A percentile compares a stretch with the other conserved stretches of the same genome.
Evolutionary conservation across 305 asterid species (phyloP).

Genomic region (Solanum hybrid): DNA sequence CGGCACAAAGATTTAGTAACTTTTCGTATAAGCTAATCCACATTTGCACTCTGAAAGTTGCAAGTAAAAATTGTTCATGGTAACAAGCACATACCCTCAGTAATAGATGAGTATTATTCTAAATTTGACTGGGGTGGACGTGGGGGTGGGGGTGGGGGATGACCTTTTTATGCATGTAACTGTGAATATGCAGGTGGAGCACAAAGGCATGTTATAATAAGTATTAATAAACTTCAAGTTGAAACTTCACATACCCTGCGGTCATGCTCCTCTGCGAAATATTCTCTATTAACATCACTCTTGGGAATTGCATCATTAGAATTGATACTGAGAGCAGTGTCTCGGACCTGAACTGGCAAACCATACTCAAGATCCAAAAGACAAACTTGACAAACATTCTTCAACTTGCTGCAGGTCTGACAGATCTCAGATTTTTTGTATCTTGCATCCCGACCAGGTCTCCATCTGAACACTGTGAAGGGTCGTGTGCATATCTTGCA

Average conservation of each 20-base stretch:
- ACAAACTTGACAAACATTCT: constrained; percentile 96
- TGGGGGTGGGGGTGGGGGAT: neutral
- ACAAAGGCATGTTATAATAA: neutral
- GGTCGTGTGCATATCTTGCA: constrained; percentile 97
- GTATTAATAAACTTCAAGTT: neutral
- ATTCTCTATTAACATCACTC: constrained; percentile 91
- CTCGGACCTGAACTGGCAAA: constrained; percentile 94
- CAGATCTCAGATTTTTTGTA: constrained; percentile 89
- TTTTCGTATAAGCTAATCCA: neutral
- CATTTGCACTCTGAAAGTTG: neutral
- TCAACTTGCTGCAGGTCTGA: constrained; percentile 92
- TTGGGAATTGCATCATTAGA: constrained; percentile 90
- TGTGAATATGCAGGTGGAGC: neutral
- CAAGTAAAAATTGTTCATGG: neutral
- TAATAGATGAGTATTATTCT: neutral
- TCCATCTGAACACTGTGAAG: constrained; percentile 93
- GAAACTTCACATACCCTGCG: constrained; percentile 47
- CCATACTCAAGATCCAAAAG: constrained; percentile 95
- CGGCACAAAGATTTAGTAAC: neutral
- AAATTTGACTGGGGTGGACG: neutral
- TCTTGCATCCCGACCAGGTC: constrained; percentile 98
- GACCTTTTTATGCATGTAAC: neutral
- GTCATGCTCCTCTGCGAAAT: constrained; percentile 94
- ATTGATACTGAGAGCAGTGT: constrained; percentile 75
- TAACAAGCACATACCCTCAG: neutral